Evolutionary conservation across 2,329 filamentous ascomycete species (phyloP).

Genomic region (Exophiala phaeomuriformis): DNA sequence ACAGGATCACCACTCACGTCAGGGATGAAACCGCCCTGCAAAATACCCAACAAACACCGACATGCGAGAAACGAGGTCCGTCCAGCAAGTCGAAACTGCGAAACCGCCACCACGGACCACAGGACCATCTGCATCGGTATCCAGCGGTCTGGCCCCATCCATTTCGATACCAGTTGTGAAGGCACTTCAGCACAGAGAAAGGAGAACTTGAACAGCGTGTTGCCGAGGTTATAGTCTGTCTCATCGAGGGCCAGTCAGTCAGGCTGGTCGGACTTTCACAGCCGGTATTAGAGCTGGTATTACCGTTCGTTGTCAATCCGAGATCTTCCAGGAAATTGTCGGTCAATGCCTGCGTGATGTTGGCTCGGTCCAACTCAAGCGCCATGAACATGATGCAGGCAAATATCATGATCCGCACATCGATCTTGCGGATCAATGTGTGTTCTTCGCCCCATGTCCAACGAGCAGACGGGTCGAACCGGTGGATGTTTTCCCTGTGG

Average conservation of each 20-base stretch:
- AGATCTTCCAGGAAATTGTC: conserved; percentile 47
- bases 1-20: conserved; percentile 6
- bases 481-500: conserved; percentile 25
- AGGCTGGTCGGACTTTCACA: not conserved
- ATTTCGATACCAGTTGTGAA: conserved; percentile 51
- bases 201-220: conserved; percentile 49
- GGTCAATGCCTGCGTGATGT: conserved; percentile 43
- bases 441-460: conserved; percentile 27
- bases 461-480: conserved; percentile 34
- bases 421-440: conserved; percentile 23
- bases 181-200: conserved; percentile 52
- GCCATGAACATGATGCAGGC: conserved; percentile 52
- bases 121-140: conserved; percentile 49
- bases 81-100: conserved; percentile 42
- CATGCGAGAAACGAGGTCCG: conserved; percentile 35
- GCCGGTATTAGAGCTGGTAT: not conserved
- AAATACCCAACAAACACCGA: conserved; percentile 39
- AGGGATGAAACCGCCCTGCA: conserved; percentile 51
- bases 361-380: conserved; percentile 51
- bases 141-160: conserved; percentile 48
- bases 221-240: conserved; percentile 46
- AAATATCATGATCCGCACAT: conserved; percentile 29
- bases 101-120: conserved; percentile 44
- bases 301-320: conserved; percentile 34
- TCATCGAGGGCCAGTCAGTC: conserved; percentile 34